Evolutionary conservation across 2,329 filamentous ascomycete genomes (phyloP), one percentile per base, ranked within the genome.

Genomic region (Phialophora expanda): DNA sequence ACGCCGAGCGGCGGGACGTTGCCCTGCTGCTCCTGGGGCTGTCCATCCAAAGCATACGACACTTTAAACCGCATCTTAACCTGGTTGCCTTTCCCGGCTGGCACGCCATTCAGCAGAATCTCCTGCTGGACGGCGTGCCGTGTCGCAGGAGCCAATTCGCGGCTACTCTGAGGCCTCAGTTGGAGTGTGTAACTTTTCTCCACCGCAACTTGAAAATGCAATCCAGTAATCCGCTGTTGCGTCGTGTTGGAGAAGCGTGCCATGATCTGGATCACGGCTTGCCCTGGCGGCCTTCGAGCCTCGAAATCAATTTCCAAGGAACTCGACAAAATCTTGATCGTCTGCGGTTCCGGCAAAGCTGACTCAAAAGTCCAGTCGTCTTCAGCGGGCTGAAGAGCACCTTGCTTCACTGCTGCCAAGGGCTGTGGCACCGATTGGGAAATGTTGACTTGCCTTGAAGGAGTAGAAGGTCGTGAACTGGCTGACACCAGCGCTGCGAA

Each of bases 351-450:
- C 2, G 94, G 94, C 14, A 97, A 83, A 0, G 94, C 89, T 0
- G 94, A 98, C 2, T 91, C 88, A 76, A 98, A 98, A 26, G 88
- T 90, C 93, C 94, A 98, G 74, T 98, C 94, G 70, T 98, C 94
- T 58, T 97, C 94, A 22, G 38, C 55, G 34, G 17, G 57, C 54
- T 22, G 30, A 66, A 57, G 74, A 41, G 65, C 26, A 28, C 65
- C 26, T 59, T 69, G 60, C 62, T 69, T 61, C 57, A 57, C 59
- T 64, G 65, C 63, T 26, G 67, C 50, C 7, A 50, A 26, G 22
- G 44, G 34, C 60, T 64, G 69, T 67, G 75, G 14, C 68, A 8
- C 24, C 14, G 48, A n/a, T 8, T 44, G 38, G 17, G 38, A 20
- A 20, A n/a, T 26, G 26, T 73, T 60, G 71, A 64, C 6, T 69